A percentile compares a stretch with the other conserved stretches of the same genome.
These are phyloP conservation scores for Hygrophoropsis aurantiaca DNA, from an alignment of 768 basidiomycete genomes.

Conservation along the genomic window DNA sequence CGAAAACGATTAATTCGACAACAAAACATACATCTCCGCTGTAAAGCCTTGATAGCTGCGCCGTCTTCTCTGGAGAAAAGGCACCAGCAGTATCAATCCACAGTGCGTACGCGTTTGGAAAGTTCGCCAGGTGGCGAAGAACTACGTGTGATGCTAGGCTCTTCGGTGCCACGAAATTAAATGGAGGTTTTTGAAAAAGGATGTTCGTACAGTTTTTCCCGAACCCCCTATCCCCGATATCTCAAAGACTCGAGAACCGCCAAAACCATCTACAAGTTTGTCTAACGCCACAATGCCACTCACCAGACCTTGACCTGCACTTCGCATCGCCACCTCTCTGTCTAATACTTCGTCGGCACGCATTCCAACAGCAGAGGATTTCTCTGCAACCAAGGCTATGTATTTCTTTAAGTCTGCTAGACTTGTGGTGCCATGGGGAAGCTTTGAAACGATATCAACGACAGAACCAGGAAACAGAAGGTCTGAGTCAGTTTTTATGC, in stretches of 20 bases:
- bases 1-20: background rate
- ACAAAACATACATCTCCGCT: conserved; percentile 20
- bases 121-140: conserved; percentile 47
- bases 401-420: conserved; percentile 47
- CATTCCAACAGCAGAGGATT: conserved; percentile 43
- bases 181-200: background rate
- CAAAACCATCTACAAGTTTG: conserved; percentile 48
- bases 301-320: conserved; percentile 21
- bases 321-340: conserved; percentile 11
- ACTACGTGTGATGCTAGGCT: conserved; percentile 59
- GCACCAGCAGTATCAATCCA: conserved; percentile 79
- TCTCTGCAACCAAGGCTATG: conserved; percentile 39
- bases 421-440: conserved; percentile 50
- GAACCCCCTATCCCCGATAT: conserved; percentile 64
- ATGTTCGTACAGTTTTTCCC: conserved; percentile 63
- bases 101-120: conserved; percentile 39
- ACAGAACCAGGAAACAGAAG: conserved; percentile 51
- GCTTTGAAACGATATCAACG: conserved; percentile 48
- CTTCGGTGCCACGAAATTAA: conserved; percentile 35
- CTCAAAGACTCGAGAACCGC: conserved; percentile 57
- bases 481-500: conserved; percentile 57
- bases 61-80: conserved; percentile 54
- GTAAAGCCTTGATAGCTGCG: conserved; percentile 33
- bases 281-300: conserved; percentile 53
- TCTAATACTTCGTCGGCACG: conserved; percentile 28